A percentile compares a stretch with the other conserved stretches of the same genome.
Evolutionary conservation across 148 eudicot genomes (phyloP).

Genomic region (Rhododendron williamsianum): DNA sequence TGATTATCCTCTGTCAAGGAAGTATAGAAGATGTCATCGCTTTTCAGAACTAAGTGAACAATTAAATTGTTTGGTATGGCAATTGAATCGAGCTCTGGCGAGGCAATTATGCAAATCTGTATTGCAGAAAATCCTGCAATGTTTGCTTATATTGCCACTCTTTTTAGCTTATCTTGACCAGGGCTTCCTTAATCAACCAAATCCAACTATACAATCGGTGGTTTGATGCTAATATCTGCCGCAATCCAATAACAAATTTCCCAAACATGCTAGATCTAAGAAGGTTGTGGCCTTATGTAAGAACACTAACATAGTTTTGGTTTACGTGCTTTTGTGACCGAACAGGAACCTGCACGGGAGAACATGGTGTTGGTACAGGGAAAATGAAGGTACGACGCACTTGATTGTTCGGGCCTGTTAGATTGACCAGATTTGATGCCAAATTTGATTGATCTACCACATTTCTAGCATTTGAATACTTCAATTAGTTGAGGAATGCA

Average conservation of each 20-base stretch:
- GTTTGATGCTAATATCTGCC: background rate
- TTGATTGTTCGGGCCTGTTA: background rate
- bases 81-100: background rate
- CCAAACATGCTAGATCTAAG: background rate
- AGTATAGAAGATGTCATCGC: background rate
- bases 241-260: background rate
- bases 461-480: background rate
- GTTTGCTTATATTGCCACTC: background rate
- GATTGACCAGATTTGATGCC: background rate
- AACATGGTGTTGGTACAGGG: conserved; percentile 99
- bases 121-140: background rate
- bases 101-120: background rate
- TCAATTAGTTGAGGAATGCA: background rate
- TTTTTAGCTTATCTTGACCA: background rate
- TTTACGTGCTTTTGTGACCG: conserved; percentile 6
- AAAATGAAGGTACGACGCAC: conserved; percentile 74
- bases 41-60: background rate
- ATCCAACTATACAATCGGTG: background rate
- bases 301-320: background rate
- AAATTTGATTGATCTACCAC: background rate
- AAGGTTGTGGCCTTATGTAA: background rate
- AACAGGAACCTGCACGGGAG: conserved; percentile 95
- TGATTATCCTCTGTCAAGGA: background rate
- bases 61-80: background rate
- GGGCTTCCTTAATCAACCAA: background rate